Percentiles rank a stretch among this genome's conserved stretches.
Conservation (phyloP, 129 eudicot species). For the Artemisia annua region DNA sequence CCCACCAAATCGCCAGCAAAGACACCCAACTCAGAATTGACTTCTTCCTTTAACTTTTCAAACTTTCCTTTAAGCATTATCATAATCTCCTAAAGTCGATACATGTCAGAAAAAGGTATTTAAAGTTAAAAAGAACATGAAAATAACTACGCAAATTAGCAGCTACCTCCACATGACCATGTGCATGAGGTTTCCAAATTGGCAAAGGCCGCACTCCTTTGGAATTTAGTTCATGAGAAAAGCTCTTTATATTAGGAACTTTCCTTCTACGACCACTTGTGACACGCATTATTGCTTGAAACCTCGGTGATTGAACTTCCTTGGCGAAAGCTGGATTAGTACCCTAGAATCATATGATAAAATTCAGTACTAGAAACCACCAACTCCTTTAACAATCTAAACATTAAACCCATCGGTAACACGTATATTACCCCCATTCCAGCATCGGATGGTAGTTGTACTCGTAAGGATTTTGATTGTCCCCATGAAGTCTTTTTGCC, state of each 20-base stretch:
- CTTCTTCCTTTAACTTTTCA: slow-evolving; percentile 86
- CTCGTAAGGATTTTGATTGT: slow-evolving; percentile 67
- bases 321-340: slow-evolving; percentile 57
- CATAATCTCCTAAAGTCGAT: slow-evolving; percentile 69
- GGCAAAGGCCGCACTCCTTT: slow-evolving; percentile 96
- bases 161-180: slow-evolving; percentile 83
- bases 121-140: slow-evolving; percentile 12
- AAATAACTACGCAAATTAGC: slow-evolving; percentile 2
- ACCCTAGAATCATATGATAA: slow-evolving; percentile 48
- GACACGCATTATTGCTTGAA: slow-evolving; percentile 77
- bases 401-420: not conserved
- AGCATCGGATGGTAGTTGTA: slow-evolving; percentile 41
- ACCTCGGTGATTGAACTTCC: slow-evolving; percentile 85
- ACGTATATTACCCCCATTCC: slow-evolving; percentile 58
- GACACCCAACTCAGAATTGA: slow-evolving; percentile 72
- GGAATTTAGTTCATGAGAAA: slow-evolving; percentile 93
- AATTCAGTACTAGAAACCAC: slow-evolving; percentile 22
- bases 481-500: slow-evolving; percentile 73
- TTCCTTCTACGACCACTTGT: slow-evolving; percentile 83
- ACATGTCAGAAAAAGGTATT: slow-evolving; percentile 5
- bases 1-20: slow-evolving; percentile 90
- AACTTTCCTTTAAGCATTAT: slow-evolving; percentile 75
- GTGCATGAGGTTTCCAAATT: slow-evolving; percentile 79
- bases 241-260: slow-evolving; percentile 80
- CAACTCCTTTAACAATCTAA: not conserved